Evolutionary conservation across 345 rosid species (phyloP), one percentile per base, ranked within the genome.

Genomic region (Hibiscus tridactylites): DNA sequence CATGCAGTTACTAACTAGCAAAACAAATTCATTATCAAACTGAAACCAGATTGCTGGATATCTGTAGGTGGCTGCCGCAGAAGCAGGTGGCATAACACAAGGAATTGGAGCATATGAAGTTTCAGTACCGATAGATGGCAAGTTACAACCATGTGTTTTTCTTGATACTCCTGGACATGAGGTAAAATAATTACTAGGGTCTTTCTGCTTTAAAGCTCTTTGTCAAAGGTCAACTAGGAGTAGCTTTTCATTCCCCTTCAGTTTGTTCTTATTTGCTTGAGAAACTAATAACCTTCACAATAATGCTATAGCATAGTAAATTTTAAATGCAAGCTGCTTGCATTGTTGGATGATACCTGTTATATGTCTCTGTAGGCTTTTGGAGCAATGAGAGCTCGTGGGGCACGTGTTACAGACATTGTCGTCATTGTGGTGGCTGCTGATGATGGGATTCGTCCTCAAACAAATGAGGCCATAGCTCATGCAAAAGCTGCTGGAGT

Each of bases 361-460:
- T 59, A 77, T 76, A 82, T 83, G 35, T 74, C 77, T 70, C 29
- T 83, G 75, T 83, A 95, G 99, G 97, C 97, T 76, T 95, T 95
- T 87, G 99, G 97, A 75, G 99, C 97, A 75, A 95, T 95, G 97
- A 92, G 99, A 84, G 99, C 99, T 82, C 97, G 97, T 31, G 97
- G 99, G 75, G 97, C 99, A 24, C 83, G 97, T 75, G 97, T 95
- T 76, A 95, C 99, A 42, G 99, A 95, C 75, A 92, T 95, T 71
- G 96, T 90, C 72, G 80, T 95, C 72, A 89, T 95, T 77, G 99
- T 95, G 70, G 97, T 95, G 74, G 99, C 99, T 74, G 97, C 99
- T 73, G 97, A 90, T 83, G 99, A 95, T 81, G 99, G 99, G 67
- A 91, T 95, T 74, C 93, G 97, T 66, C 99, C 99, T 74, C 99